phyloP scores from a whole-genome alignment of 2,329 filamentous ascomycete species.

The Colletotrichum abscissum region DNA sequence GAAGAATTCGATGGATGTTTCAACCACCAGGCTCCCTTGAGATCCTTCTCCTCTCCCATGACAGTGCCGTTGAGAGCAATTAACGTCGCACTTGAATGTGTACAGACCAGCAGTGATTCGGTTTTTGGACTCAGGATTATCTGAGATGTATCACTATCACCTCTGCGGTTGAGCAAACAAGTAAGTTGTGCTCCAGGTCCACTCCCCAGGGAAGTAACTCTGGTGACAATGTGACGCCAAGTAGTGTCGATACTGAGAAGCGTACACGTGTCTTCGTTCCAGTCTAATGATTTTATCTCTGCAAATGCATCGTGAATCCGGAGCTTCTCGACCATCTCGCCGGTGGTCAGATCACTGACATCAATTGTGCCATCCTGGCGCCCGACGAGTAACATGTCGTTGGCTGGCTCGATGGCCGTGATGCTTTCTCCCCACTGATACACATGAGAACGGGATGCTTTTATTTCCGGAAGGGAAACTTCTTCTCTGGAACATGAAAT shows the following conservation, averaged over 20 bases:
- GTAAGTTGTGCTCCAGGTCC: neutral
- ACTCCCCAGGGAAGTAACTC: neutral
- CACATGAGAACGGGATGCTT: neutral
- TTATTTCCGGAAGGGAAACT: neutral
- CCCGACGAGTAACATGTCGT: neutral
- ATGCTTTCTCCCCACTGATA: neutral
- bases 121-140: neutral
- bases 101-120: neutral
- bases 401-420: neutral
- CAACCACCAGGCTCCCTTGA: neutral
- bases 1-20: neutral
- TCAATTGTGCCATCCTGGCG: neutral
- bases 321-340: neutral
- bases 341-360: neutral
- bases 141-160: neutral
- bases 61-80: neutral
- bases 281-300: neutral
- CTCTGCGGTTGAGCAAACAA: neutral
- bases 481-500: neutral
- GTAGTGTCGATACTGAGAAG: neutral
- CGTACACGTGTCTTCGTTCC: neutral
- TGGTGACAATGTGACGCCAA: too few relatives aligned
- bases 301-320: neutral
- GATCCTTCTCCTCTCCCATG: neutral
- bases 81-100: neutral